Percentiles rank a stretch among this genome's conserved stretches.
Evolutionary conservation across 345 rosid species (phyloP).

Genomic region (Dipteronia sinensis): DNA sequence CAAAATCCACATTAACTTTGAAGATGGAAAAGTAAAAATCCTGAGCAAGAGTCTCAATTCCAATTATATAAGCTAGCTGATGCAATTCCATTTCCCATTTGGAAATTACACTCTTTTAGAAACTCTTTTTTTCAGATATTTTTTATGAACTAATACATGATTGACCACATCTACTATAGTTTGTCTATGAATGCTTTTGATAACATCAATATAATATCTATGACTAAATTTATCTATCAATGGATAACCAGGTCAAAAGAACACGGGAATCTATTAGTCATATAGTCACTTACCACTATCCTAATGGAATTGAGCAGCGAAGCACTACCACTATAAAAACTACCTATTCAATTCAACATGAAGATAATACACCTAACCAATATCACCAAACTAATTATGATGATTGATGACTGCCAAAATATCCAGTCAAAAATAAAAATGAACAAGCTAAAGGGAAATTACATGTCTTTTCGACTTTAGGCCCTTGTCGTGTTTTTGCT

Average conservation of each 20-base stretch:
- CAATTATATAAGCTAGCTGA: neutral
- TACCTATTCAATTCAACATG: neutral
- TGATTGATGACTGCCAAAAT: neutral
- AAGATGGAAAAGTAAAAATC: neutral
- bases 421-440: neutral
- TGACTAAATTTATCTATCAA: neutral
- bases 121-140: neutral
- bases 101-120: neutral
- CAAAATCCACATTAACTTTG: neutral
- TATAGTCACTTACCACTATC: neutral
- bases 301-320: neutral
- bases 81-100: neutral
- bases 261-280: too few relatives aligned
- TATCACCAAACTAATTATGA: neutral
- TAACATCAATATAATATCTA: neutral
- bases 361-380: neutral
- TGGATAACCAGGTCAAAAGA: too few relatives aligned
- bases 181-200: neutral
- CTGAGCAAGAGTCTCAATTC: neutral
- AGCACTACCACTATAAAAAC: neutral
- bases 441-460: slow-evolving; percentile 15
- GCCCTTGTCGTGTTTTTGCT: slow-evolving; percentile 33
- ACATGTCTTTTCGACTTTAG: slow-evolving; percentile 49
- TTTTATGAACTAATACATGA: neutral
- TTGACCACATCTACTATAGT: neutral